These are phyloP conservation scores for Microsporum audouinii DNA, from an alignment of 2,329 filamentous ascomycete genomes.

Conservation along the genomic window DNA sequence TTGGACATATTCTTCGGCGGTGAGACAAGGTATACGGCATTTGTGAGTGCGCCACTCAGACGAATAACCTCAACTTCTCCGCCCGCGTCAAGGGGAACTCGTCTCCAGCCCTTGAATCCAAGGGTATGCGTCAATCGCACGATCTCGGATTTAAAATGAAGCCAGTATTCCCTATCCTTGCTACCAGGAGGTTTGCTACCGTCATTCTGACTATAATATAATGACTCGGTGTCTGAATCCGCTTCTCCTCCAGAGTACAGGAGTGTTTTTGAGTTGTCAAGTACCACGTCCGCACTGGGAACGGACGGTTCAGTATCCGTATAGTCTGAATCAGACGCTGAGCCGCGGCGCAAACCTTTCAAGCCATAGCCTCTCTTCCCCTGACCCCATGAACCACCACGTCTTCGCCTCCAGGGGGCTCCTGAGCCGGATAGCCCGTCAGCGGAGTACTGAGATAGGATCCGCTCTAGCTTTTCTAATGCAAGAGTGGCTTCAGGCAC, in stretches of 20 bases:
- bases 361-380: conserved; percentile 16
- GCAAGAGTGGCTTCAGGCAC: conserved; percentile 60
- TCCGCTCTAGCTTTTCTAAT: conserved; percentile 68
- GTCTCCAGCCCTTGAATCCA: conserved; percentile 81
- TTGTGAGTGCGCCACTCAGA: conserved; percentile 79
- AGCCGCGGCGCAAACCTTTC: conserved; percentile 33
- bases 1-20: conserved; percentile 56
- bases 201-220: conserved; percentile 23
- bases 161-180: conserved; percentile 70
- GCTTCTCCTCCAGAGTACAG: conserved; percentile 53
- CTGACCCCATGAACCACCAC: conserved; percentile 5
- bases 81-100: conserved; percentile 47
- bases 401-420: conserved; percentile 15
- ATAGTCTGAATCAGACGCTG: conserved; percentile 76
- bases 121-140: conserved; percentile 81
- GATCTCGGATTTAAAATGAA: conserved; percentile 83
- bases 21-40: conserved; percentile 88
- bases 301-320: conserved; percentile 71
- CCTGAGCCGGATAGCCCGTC: conserved; percentile 18
- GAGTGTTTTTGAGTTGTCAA: conserved; percentile 86
- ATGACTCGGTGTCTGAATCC: conserved; percentile 24
- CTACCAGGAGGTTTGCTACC: conserved; percentile 35
- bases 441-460: conserved; percentile 38
- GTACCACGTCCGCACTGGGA: conserved; percentile 67
- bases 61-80: conserved; percentile 37